phyloP scores from a whole-genome alignment of 2,329 filamentous ascomycete species.

The Colletotrichum sp. region DNA sequence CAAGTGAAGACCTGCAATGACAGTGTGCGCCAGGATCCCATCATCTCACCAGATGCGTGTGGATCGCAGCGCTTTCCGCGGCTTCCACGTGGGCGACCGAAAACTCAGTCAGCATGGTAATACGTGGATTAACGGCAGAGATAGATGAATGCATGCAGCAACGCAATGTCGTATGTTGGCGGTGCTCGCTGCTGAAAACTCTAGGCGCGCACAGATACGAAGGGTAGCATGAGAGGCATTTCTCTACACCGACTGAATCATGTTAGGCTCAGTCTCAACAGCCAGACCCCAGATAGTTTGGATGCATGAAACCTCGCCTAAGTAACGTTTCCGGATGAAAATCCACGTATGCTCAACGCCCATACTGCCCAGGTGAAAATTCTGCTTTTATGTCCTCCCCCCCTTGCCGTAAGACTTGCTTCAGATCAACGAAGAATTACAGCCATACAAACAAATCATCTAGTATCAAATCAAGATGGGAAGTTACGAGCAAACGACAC shows the following conservation, averaged over 20 bases:
- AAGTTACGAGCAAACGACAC: neutral
- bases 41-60: neutral
- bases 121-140: neutral
- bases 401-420: neutral
- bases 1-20: neutral
- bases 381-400: neutral
- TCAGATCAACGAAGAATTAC: neutral
- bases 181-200: neutral
- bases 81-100: neutral
- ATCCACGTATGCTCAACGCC: neutral
- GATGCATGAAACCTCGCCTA: neutral
- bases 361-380: neutral
- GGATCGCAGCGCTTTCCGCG: neutral
- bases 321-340: neutral
- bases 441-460: neutral
- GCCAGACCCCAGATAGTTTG: neutral
- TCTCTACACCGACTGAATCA: neutral
- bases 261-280: neutral
- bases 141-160: neutral
- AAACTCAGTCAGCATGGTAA: neutral
- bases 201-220: neutral
- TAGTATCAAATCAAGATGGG: neutral
- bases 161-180: neutral
- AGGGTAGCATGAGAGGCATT: neutral
- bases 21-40: neutral